phyloP scores from a whole-genome alignment of 148 eudicot genomes.

The Mesembryanthemum crystallinum region DNA sequence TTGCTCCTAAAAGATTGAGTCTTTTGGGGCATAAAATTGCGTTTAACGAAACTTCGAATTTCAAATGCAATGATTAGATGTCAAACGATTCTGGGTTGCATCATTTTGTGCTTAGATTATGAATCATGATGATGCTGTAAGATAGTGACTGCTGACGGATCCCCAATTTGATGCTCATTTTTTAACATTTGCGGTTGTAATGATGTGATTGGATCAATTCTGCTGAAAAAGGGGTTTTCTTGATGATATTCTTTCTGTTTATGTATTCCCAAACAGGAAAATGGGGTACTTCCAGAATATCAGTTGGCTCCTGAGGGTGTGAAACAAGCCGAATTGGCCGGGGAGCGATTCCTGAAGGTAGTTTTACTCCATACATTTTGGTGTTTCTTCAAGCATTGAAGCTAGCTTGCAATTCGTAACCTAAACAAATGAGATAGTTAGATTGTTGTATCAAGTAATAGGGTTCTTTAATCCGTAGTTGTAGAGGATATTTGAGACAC shows the following conservation, averaged over 20 bases:
- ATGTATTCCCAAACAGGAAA: slow-evolving; percentile 48
- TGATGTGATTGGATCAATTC: background rate
- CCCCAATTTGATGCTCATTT: background rate
- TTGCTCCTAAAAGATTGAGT: background rate
- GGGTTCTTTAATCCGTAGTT: background rate
- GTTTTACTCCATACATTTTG: background rate
- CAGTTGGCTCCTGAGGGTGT: slow-evolving; percentile 75
- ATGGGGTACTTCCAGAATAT: slow-evolving; percentile 73
- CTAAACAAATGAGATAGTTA: background rate
- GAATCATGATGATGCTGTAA: background rate
- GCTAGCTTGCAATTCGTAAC: background rate
- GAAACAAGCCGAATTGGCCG: slow-evolving; percentile 71
- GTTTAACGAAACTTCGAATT: too few species aligned
- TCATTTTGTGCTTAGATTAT: slow-evolving; percentile 2
- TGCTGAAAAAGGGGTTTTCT: background rate
- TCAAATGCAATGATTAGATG: background rate
- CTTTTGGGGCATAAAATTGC: background rate
- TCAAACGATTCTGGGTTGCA: background rate
- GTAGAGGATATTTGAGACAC: background rate
- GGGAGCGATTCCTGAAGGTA: slow-evolving; percentile 70
- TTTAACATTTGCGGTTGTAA: background rate
- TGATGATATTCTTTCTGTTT: background rate
- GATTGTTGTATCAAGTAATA: background rate
- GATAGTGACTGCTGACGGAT: background rate
- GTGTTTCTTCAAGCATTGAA: background rate